Evolutionary conservation across 257 asterid genomes (phyloP).

Genomic region (Solanum lycopersicoides): DNA sequence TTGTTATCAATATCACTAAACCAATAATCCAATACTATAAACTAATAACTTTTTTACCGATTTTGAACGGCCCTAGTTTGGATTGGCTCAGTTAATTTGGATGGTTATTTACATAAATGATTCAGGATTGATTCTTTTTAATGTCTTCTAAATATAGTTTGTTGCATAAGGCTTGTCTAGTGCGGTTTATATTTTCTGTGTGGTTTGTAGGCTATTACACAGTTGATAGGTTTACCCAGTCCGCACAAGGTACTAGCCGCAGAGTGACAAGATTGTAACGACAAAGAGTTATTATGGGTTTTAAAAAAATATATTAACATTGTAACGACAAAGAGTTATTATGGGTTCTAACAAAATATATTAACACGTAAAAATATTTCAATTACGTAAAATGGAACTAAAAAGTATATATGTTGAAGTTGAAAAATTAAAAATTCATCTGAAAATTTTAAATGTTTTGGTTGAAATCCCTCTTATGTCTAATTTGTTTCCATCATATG

Average conservation of each 20-base stretch:
- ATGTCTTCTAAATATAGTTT: too few species aligned
- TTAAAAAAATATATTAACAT: background rate
- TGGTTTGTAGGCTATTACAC: accelerated
- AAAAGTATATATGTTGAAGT: background rate
- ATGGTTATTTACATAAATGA: accelerated
- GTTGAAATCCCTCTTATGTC: background rate
- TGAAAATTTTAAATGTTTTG: background rate
- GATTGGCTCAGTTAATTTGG: background rate
- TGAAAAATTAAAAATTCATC: background rate
- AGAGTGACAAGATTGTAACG: background rate
- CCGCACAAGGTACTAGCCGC: accelerated
- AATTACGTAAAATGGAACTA: background rate
- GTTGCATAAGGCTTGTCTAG: background rate
- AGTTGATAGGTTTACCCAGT: background rate
- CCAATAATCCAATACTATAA: too few species aligned
- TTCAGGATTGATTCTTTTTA: accelerated
- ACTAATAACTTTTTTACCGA: too few species aligned
- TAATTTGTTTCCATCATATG: background rate
- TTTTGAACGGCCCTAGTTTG: too few species aligned
- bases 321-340: background rate
- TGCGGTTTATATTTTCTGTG: accelerated
- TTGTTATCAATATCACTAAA: too few species aligned
- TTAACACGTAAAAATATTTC: background rate
- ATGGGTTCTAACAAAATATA: background rate
- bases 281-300: background rate